These are phyloP conservation scores for Apiospora aurea DNA, from an alignment of 2,329 filamentous ascomycete genomes.

Conservation along the genomic window DNA sequence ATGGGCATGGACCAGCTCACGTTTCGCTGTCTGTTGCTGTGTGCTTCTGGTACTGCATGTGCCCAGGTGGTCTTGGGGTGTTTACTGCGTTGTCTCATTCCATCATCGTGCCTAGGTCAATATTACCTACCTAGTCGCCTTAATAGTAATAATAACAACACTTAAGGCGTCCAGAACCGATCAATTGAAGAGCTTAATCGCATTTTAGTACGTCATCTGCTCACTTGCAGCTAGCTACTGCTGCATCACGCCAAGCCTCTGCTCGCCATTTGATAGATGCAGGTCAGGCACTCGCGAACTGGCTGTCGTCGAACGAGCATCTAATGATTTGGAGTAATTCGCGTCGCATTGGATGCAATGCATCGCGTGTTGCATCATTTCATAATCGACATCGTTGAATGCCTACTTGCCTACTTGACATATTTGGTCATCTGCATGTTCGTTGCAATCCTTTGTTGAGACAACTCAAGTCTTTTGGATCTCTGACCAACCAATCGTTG, in stretches of 20 bases:
- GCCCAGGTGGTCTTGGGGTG: too few relatives aligned
- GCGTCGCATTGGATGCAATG: background rate
- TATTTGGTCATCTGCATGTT: background rate
- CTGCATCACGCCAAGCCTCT: background rate
- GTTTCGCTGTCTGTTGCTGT: background rate
- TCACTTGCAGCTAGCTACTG: too few relatives aligned
- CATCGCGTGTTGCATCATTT: slow-evolving; percentile 8
- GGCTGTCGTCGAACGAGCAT: background rate
- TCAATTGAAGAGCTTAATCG: background rate
- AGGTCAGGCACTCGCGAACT: background rate
- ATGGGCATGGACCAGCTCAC: background rate
- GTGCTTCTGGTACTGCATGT: background rate
- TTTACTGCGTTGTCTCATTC: background rate
- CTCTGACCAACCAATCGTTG: background rate
- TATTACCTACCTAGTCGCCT: too few relatives aligned
- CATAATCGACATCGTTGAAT: background rate
- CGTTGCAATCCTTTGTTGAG: background rate
- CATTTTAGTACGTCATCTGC: background rate
- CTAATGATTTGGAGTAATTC: background rate
- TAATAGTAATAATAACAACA: too few relatives aligned
- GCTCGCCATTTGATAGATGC: background rate
- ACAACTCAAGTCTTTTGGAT: background rate
- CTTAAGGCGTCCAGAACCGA: background rate
- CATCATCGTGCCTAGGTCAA: slow-evolving; percentile 12
- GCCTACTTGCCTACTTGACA: background rate